Base-by-base conservation (phyloP, 805 yeast genomes). In the Candida sithepensis region DNA sequence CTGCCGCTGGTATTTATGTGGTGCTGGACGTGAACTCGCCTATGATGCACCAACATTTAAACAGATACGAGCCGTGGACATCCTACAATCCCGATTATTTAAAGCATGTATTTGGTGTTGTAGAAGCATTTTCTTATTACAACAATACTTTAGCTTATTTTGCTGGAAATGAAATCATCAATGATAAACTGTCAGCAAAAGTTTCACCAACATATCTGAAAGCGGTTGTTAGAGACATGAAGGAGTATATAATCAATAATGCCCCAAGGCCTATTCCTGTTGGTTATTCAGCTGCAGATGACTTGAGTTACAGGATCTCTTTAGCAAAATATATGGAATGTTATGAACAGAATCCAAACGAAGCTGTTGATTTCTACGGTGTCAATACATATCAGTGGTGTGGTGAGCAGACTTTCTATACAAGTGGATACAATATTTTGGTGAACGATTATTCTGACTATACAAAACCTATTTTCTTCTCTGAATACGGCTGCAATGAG, bases 261-360 rank as follows among this genome's bases (percentile, higher is more conserved):
- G 66, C 81, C 3, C 76, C 81, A 1, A 75, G 99, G 46, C 59
- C 60, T 13, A 78, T 92, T 16, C 98, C 98, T 0, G 88, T 92
- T 33, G 98, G 98, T 0, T 92, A 92, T 64, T 89, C 97, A 0
- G 97, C 98, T 0, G 98, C 97, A 1, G 98, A 92, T 67, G 97
- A 91, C 60, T 73, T 91, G 50, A 67, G 74, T 44, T 91, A 79
- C 66, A 74, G 98, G 58, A 77, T 79, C 8, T 77, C 96, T 0
- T 73, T 91, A 42, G 85, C 97, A 0, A 76, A 81, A 48, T 92
- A 87, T 62, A 74, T 92, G 47, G 92, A 85, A 57, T 91, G 97
- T 59, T 77, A 81, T 21, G 81, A 79, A 19, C 73, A 73, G 2
- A 66, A 68, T 14, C 67, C 75, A 0, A 54, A 61, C 2, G 85